Percentiles rank a stretch among this genome's conserved stretches.
Evolutionary conservation across 2,329 filamentous ascomycete species (phyloP).

Genomic region (Xylariaceae sp.): DNA sequence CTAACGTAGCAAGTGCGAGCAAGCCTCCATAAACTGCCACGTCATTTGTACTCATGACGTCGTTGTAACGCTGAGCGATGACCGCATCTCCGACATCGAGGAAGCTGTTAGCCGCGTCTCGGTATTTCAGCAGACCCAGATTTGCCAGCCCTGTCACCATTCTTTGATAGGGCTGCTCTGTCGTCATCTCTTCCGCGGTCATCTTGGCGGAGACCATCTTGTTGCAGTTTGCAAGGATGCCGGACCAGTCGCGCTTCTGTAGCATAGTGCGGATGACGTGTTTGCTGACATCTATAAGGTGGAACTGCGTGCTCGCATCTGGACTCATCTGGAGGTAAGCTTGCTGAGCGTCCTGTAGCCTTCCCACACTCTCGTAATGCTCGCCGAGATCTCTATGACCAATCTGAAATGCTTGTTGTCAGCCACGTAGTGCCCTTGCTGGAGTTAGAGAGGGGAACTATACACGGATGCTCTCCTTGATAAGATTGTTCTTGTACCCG

Average conservation of each 20-base stretch:
- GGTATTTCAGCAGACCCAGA: slow-evolving; percentile 45
- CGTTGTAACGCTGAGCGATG: slow-evolving; percentile 58
- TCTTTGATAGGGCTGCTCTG: slow-evolving; percentile 49
- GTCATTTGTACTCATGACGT: slow-evolving; percentile 79
- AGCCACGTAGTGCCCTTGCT: background rate
- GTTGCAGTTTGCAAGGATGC: slow-evolving; percentile 55
- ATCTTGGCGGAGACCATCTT: slow-evolving; percentile 60
- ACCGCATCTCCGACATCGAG: slow-evolving; percentile 55
- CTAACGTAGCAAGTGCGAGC: slow-evolving; percentile 86
- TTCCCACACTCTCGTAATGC: slow-evolving; percentile 77
- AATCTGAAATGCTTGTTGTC: slow-evolving; percentile 58
- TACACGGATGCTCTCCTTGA: slow-evolving; percentile 95
- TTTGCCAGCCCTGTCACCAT: slow-evolving; percentile 51
- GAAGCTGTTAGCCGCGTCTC: slow-evolving; percentile 70
- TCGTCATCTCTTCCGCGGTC: slow-evolving; percentile 45
- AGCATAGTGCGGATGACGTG: slow-evolving; percentile 74
- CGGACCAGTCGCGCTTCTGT: slow-evolving; percentile 74
- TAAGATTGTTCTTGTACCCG: slow-evolving; percentile 92
- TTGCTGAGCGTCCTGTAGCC: slow-evolving; percentile 69
- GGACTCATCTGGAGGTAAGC: slow-evolving; percentile 85
- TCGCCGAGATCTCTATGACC: slow-evolving; percentile 88
- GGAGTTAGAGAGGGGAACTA: slow-evolving; percentile 22
- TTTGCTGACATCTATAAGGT: slow-evolving; percentile 78
- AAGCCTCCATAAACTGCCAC: slow-evolving; percentile 89
- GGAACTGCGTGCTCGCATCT: slow-evolving; percentile 78